Conservation (phyloP, 108 stramenopile species). For the Pseudonitzschia multiseries region DNA sequence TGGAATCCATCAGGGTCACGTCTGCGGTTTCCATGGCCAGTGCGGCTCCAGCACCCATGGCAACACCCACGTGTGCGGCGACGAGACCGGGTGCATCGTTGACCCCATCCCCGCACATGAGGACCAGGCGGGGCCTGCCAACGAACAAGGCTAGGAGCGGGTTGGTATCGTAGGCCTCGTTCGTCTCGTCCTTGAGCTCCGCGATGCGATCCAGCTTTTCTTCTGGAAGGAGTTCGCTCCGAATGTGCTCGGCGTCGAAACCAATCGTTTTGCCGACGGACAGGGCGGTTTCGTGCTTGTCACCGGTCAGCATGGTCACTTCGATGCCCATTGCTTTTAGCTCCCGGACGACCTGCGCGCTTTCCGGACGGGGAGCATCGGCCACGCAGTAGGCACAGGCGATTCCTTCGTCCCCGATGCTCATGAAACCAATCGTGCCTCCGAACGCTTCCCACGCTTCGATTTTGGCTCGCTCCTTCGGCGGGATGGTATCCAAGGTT, state of each 20-base stretch:
- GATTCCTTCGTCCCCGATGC: constrained; percentile 73
- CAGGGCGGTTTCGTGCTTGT: constrained; percentile 76
- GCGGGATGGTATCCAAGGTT: constrained; percentile 27
- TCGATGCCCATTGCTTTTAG: constrained; percentile 75
- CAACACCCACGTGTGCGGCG: constrained; percentile 91
- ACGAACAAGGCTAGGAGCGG: constrained; percentile 29
- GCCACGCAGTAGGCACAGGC: constrained; percentile 71
- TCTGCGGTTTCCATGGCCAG: constrained; percentile 92
- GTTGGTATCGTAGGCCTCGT: not conserved
- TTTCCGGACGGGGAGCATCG: constrained; percentile 66
- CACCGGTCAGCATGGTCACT: constrained; percentile 94
- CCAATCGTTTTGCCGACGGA: constrained; percentile 77
- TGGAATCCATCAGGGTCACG: constrained; percentile 73
- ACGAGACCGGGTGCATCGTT: constrained; percentile 95
- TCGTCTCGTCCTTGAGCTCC: constrained; percentile 22
- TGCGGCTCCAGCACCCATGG: constrained; percentile 95
- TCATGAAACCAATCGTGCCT: constrained; percentile 70
- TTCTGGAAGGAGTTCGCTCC: constrained; percentile 65
- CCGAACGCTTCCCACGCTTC: constrained; percentile 57
- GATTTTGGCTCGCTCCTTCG: constrained; percentile 29
- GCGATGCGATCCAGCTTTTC: constrained; percentile 58
- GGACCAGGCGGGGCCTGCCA: constrained; percentile 33
- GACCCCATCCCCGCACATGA: constrained; percentile 96
- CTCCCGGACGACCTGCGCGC: constrained; percentile 45
- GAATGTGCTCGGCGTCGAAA: constrained; percentile 42